phyloP scores from a whole-genome alignment of 805 yeast genomes.

The Candida fluviatilis region DNA sequence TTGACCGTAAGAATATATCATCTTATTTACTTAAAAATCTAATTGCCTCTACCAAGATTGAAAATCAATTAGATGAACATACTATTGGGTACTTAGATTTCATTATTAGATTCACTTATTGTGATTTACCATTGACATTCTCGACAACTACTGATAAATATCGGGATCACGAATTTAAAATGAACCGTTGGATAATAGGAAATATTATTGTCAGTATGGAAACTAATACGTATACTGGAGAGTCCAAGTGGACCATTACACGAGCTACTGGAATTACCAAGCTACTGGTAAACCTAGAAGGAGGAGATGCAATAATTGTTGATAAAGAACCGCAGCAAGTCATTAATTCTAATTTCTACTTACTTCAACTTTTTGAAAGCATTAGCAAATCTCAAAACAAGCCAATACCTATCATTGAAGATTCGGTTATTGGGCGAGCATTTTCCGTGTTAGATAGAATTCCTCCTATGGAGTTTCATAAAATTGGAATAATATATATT shows the following conservation, averaged over 20 bases:
- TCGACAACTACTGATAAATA: slow-evolving; percentile 15
- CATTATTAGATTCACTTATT: slow-evolving; percentile 59
- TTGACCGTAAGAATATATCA: slow-evolving; percentile 56
- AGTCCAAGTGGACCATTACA: slow-evolving; percentile 47
- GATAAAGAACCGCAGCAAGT: not conserved
- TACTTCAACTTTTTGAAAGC: slow-evolving; percentile 49
- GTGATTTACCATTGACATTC: slow-evolving; percentile 55
- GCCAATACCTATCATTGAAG: slow-evolving; percentile 52
- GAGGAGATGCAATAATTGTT: slow-evolving; percentile 6
- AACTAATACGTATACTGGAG: slow-evolving; percentile 50
- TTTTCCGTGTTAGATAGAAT: slow-evolving; percentile 64
- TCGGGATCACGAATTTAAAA: slow-evolving; percentile 12
- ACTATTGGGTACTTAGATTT: slow-evolving; percentile 65
- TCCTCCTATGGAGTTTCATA: slow-evolving; percentile 74
- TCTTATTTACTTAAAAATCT: slow-evolving; percentile 61
- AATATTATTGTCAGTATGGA: slow-evolving; percentile 52
- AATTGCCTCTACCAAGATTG: slow-evolving; percentile 25
- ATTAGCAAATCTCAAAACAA: slow-evolving; percentile 30
- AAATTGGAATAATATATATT: slow-evolving; percentile 73
- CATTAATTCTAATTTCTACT: slow-evolving; percentile 38
- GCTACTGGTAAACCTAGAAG: slow-evolving; percentile 42
- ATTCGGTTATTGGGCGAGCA: slow-evolving; percentile 43
- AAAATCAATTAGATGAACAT: slow-evolving; percentile 41
- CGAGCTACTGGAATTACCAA: slow-evolving; percentile 63
- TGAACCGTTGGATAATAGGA: slow-evolving; percentile 58